These are phyloP conservation scores for Prototheca wickerhamii DNA, from an alignment of 163 green algal species.

Conservation along the genomic window DNA sequence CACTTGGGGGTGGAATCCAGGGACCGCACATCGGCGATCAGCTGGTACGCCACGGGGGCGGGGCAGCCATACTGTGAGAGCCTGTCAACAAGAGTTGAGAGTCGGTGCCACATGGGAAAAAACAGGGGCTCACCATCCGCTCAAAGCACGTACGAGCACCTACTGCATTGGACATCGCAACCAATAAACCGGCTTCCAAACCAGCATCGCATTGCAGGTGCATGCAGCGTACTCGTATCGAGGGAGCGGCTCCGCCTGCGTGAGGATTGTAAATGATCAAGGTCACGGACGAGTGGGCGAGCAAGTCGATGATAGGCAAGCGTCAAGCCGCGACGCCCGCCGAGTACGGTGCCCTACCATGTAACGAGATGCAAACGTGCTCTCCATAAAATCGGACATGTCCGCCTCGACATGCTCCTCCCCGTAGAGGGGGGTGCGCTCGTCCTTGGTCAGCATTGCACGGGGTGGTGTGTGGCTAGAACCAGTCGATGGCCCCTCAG, in stretches of 20 bases:
- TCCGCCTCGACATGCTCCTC: no score
- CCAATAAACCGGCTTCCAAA: neutral
- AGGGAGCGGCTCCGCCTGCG: neutral
- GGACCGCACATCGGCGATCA: constrained; percentile 53
- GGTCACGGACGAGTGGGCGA: no score
- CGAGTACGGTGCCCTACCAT: no score
- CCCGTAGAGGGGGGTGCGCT: no score
- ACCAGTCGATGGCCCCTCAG: no score
- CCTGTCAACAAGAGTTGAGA: constrained; percentile 6
- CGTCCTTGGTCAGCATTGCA: no score
- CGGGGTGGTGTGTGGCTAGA: no score
- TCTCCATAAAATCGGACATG: no score
- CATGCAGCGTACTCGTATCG: neutral
- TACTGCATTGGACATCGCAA: neutral
- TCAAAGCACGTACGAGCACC: neutral
- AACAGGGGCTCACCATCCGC: neutral
- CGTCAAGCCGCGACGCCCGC: no score
- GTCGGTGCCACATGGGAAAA: constrained; percentile 1
- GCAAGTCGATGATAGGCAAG: no score
- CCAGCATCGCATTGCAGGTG: neutral
- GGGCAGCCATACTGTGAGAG: constrained; percentile 32
- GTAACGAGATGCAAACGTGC: no score
- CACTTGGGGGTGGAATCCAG: constrained; percentile 52
- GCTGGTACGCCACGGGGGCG: constrained; percentile 39
- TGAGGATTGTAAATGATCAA: no score